Evolutionary conservation across 306 rosid genomes (phyloP).

Genomic region (Malus orientalis): DNA sequence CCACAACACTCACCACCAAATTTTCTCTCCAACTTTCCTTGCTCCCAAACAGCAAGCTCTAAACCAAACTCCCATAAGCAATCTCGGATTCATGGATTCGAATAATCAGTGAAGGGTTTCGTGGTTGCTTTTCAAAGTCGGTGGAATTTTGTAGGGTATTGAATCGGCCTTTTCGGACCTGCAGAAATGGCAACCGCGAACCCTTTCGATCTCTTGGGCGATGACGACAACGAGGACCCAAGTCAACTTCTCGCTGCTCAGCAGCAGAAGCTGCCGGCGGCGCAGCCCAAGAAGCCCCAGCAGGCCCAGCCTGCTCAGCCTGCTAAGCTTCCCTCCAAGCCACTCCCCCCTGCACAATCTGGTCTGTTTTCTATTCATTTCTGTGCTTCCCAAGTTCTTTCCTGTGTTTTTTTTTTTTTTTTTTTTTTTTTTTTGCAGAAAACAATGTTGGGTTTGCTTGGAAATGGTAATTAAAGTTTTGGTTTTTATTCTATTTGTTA

Average conservation of each 20-base stretch:
- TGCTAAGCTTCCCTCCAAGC: slow-evolving; percentile 58
- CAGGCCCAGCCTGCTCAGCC: slow-evolving; percentile 35
- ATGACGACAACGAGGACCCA: slow-evolving; percentile 53
- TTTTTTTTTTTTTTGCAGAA: not conserved
- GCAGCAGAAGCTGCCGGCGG: slow-evolving; percentile 18
- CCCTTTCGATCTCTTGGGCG: slow-evolving; percentile 54
- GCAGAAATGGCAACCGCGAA: slow-evolving; percentile 49
- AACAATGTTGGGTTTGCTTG: not conserved
- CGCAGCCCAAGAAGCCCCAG: slow-evolving; percentile 28
- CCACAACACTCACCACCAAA: not conserved
- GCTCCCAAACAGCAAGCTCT: not conserved
- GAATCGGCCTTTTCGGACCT: slow-evolving; percentile 16
- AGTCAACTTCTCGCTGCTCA: slow-evolving; percentile 38
- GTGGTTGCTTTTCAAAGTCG: slow-evolving; percentile 26
- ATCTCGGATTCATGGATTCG: slow-evolving; percentile 23
- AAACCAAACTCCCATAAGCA: not conserved
- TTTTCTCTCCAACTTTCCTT: not conserved
- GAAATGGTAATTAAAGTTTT: not conserved
- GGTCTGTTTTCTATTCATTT: slow-evolving; percentile 11
- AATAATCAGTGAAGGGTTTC: slow-evolving; percentile 19
- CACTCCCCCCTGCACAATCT: slow-evolving; percentile 56
- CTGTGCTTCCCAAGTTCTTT: not conserved
- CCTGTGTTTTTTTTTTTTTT: not conserved
- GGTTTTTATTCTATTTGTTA: not conserved
- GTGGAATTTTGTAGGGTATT: slow-evolving; percentile 7